Base-by-base conservation (phyloP, 73 alveolate genomes). In the Tetrahymena malaccensis region DNA sequence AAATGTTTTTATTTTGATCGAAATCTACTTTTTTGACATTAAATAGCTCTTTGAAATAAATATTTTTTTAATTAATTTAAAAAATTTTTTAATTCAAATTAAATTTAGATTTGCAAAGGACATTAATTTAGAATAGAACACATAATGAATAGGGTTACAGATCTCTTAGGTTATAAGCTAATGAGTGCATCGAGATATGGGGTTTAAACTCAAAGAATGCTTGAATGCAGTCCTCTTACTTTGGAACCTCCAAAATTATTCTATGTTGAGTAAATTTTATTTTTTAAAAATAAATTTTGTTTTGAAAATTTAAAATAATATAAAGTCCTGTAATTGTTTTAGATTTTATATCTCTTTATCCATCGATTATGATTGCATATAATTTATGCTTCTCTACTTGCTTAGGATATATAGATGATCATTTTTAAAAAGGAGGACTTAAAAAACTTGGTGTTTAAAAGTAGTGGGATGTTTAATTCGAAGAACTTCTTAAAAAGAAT, bases 341-440 rank as follows among this genome's bases (percentile, higher is more conserved):
- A 37, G 99, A 98, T 97, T 98, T 98, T 95, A 97, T 98, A 96
- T 96, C 98, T 93, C 96, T 98, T 58, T 98, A 98, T 95, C 99
- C 99, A 3, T 97, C 99, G 34, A 97, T 98, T 33, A 98, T 98
- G 96, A 98, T 98, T 10, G 99, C 99, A 10, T 98, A 98, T 95
- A 98, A 98, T 94, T 94, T 98, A 84, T 98, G 99, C 96, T 98
- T 96, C 94, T 98, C 99, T 25, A 98, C 99, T 34, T 98, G 99
- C 94, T 94, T 98, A 35, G 99, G 99, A 43, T 97, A 98, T 85
- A 95, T 98, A 31, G 93, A 94, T 70, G 43, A 70, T 27, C 17
- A 70, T n/a, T 70, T 70, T 17, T 27, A 11, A n/a, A 70, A 70
- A 70, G 89, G 89, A 3, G 89, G 89, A 31, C 25, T 22, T 70